Conservation (phyloP, 768 basidiomycete species). For the Termitomyces sp. region DNA sequence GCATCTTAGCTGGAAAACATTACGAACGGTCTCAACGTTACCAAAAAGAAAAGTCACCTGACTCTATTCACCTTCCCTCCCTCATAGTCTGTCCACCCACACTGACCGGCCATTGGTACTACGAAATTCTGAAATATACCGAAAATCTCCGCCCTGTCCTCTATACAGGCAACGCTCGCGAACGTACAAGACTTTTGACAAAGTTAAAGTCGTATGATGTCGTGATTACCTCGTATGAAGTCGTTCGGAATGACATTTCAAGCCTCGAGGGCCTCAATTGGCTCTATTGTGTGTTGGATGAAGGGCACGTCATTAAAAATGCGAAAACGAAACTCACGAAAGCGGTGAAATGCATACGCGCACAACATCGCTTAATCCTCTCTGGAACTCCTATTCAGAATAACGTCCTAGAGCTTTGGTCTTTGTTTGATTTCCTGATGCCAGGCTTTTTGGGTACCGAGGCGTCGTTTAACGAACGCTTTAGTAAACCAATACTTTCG, state of each 20-base stretch:
- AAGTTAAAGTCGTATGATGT: conserved; percentile 76
- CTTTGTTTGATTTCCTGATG: conserved; percentile 98
- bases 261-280: conserved; percentile 74
- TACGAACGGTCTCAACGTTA: conserved; percentile 76
- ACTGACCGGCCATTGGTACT: conserved; percentile 98
- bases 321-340: conserved; percentile 97
- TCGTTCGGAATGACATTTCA: conserved; percentile 90
- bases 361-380: conserved; percentile 91
- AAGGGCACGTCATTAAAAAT: conserved; percentile 99
- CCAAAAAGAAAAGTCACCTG: conserved; percentile 64
- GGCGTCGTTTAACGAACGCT: conserved; percentile 89
- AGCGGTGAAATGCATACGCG: conserved; percentile 87
- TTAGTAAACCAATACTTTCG: conserved; percentile 92
- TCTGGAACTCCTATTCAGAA: conserved; percentile 99
- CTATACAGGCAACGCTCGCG: conserved; percentile 85
- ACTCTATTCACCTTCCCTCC: conserved; percentile 85
- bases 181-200: conserved; percentile 67
- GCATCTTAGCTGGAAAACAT: conserved; percentile 93
- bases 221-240: conserved; percentile 98
- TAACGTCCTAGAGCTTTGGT: conserved; percentile 98
- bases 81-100: conserved; percentile 97
- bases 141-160: conserved; percentile 81
- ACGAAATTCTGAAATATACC: conserved; percentile 92
- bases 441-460: conserved; percentile 99
- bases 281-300: conserved; percentile 96